A percentile compares a stretch with the other conserved stretches of the same genome.
Conservation (phyloP, 2,329 filamentous ascomycete genomes). For the Neonectria hederae region DNA sequence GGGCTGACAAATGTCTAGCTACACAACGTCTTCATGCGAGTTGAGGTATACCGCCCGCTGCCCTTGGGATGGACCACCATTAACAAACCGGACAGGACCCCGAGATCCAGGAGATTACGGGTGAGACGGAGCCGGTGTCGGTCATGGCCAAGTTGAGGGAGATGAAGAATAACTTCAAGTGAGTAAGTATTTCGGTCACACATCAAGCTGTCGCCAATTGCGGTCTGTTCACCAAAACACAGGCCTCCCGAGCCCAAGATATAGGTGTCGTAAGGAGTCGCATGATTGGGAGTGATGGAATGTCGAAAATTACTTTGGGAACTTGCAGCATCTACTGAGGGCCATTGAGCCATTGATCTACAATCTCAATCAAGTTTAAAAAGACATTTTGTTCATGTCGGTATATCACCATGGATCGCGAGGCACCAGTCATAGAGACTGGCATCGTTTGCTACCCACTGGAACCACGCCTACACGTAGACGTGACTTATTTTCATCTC, state of each 20-base stretch:
- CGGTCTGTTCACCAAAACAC: constrained; percentile 9
- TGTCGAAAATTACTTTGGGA: neutral
- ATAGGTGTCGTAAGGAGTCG: constrained; percentile 21
- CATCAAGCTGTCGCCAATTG: neutral
- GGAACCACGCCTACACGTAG: constrained; percentile 42
- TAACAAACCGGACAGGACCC: constrained; percentile 68
- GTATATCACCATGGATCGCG: constrained; percentile 51
- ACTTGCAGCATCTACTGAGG: neutral
- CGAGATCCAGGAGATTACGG: constrained; percentile 83
- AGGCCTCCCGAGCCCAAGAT: constrained; percentile 46
- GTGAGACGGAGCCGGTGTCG: constrained; percentile 79
- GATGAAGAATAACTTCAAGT: constrained; percentile 85
- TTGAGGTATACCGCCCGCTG: constrained; percentile 66
- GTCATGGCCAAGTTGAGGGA: constrained; percentile 89
- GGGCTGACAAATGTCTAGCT: constrained; percentile 59
- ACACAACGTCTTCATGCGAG: constrained; percentile 97
- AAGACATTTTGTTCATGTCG: constrained; percentile 7
- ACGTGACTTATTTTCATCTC: constrained; percentile 58
- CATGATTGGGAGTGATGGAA: neutral
- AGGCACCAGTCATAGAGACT: constrained; percentile 42
- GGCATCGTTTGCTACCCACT: constrained; percentile 44
- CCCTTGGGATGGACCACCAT: neutral
- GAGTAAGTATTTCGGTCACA: constrained; percentile 51
- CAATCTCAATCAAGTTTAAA: neutral
- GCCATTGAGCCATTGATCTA: constrained; percentile 19